Evolutionary conservation across 2,329 filamentous ascomycete genomes (phyloP), one percentile per base, ranked within the genome.

Genomic region (Fusarium nanum): DNA sequence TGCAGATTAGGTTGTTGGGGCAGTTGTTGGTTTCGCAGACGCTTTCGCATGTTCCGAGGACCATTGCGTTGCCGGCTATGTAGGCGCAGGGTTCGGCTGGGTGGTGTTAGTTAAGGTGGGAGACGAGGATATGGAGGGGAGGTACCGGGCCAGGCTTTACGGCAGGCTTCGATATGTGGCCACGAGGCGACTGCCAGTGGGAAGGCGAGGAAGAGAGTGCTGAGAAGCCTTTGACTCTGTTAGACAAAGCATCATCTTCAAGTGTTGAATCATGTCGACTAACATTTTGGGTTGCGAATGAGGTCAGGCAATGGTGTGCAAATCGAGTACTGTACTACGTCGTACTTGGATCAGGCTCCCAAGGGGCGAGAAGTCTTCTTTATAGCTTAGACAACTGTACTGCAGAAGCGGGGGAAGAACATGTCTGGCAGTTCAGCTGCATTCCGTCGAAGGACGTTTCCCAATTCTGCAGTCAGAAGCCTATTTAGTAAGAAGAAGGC

Each of bases 11-110:
- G 3, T 42, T 52, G 5, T 52, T 52, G 4, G 49, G 49, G 3
- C 49, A 52, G 14, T 52, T 52, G 23, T 8, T 52, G 4, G 49
- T 42, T 8, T 52, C 49, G 23, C 49, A 52, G 25, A 52, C 49
- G 49, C 49, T 52, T 25, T 52, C 49, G 49, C 49, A 52, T 2
- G 49, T 52, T 2, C 49, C 49, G 3, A 52, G 32, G 5, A 52
- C 34, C 49, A 52, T 52, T 41, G 34, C 49, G 13, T 52, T 52
- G 7, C 49, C 49, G 13, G 49, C 49, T 7, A 52, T 42, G 9
- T 52, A 52, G 23, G 49, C 49, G 11, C 49, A 52, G 3, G 49
- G 49, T 9, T 52, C 49, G 13, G 49, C 49, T 52, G 9, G 7
- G 7, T 5, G 1, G 5, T 4, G 7, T 52, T 20, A 52, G 48